Conservation (phyloP, 768 basidiomycete genomes). For the Leccinum arenicola region DNA sequence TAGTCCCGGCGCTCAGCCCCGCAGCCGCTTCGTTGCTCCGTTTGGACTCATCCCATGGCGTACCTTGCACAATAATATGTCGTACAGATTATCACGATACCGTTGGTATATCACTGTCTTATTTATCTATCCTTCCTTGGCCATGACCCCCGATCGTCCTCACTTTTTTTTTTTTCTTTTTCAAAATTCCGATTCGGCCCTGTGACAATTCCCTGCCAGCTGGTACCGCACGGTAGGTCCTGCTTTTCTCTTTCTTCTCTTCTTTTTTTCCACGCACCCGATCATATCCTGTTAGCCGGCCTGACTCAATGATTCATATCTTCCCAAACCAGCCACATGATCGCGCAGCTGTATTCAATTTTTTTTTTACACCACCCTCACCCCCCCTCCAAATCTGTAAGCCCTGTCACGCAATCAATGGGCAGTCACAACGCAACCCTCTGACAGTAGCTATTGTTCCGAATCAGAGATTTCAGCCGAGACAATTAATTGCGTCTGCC, state of each 20-base stretch:
- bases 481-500: conserved; percentile 5
- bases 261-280: conserved; percentile 19
- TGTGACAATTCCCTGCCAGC: not conserved
- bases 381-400: conserved; percentile 15
- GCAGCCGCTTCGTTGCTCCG: not conserved
- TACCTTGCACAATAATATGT: not conserved
- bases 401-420: conserved; percentile 9
- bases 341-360: conserved; percentile 21
- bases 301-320: conserved; percentile 14
- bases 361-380: not conserved
- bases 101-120: conserved; percentile 6
- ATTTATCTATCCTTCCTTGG: conserved; percentile 17
- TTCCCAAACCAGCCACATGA: conserved; percentile 18
- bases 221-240: not conserved
- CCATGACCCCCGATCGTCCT: conserved; percentile 22
- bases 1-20: conserved; percentile 28
- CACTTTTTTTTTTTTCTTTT: not conserved
- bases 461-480: conserved; percentile 21
- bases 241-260: not conserved
- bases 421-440: not conserved
- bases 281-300: conserved; percentile 10
- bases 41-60: not conserved
- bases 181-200: not conserved
- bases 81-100: conserved; percentile 9
- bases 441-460: not conserved